Evolutionary conservation across 306 rosid species (phyloP).

Genomic region (Prunus mira): DNA sequence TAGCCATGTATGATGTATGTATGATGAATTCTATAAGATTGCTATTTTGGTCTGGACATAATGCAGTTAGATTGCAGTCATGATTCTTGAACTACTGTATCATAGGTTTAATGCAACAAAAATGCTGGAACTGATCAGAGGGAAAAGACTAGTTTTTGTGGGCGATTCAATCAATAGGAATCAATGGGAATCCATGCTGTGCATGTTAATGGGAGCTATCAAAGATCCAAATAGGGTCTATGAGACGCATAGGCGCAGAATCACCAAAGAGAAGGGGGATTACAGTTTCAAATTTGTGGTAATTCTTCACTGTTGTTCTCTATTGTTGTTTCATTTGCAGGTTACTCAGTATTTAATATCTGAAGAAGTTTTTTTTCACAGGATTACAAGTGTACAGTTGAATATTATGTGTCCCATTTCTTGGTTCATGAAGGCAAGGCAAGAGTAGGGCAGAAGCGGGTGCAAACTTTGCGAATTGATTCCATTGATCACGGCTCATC

Average conservation of each 20-base stretch:
- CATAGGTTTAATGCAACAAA: constrained; percentile 81
- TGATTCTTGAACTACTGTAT: constrained; percentile 18
- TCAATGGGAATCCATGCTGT: constrained; percentile 95
- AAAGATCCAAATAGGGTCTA: constrained; percentile 72
- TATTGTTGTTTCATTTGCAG: constrained; percentile 3
- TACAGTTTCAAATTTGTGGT: constrained; percentile 90
- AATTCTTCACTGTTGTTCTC: constrained; percentile 27
- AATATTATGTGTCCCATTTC: constrained; percentile 73
- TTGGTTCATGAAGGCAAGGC: constrained; percentile 86
- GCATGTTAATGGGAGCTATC: constrained; percentile 69
- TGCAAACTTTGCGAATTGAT: constrained; percentile 72
- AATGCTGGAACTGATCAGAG: constrained; percentile 82
- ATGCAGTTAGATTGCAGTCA: constrained; percentile 1
- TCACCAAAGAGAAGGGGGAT: constrained; percentile 74
- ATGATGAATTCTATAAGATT: neutral
- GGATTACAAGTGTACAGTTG: constrained; percentile 92
- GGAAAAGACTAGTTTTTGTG: constrained; percentile 91
- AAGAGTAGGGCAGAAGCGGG: constrained; percentile 67
- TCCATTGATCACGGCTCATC: constrained; percentile 79
- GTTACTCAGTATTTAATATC: constrained; percentile 8
- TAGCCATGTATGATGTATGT: neutral
- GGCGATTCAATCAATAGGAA: constrained; percentile 94
- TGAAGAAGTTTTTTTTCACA: constrained; percentile 25
- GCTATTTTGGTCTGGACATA: neutral
- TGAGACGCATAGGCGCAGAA: constrained; percentile 75